Evolutionary conservation across 192 early-diverging fungal genomes (phyloP).

Genomic region (Backusella macrospora): DNA sequence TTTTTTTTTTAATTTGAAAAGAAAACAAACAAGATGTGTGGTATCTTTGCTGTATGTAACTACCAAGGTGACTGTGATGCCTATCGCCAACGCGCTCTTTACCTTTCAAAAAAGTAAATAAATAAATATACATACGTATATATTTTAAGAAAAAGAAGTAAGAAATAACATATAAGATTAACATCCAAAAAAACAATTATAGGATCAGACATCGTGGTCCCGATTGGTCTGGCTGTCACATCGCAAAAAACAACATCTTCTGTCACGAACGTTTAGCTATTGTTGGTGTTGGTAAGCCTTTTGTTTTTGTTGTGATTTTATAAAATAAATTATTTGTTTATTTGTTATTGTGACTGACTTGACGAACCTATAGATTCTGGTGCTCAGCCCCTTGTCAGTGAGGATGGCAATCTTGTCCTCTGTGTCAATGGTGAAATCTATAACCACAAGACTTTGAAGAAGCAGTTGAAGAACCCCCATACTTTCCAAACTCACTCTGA

Average conservation of each 20-base stretch:
- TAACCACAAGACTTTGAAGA: conserved; percentile 89
- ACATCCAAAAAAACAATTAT: background rate
- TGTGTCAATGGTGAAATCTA: conserved; percentile 99
- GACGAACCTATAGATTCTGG: conserved; percentile 69
- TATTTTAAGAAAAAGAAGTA: background rate
- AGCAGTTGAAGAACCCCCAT: conserved; percentile 68
- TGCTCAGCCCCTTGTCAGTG: conserved; percentile 95
- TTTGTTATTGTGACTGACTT: background rate
- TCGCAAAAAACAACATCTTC: conserved; percentile 83
- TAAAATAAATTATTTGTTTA: background rate
- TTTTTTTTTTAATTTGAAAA: background rate
- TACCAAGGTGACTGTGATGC: conserved; percentile 74
- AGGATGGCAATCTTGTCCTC: conserved; percentile 85
- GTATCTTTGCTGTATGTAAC: conserved; percentile 95
- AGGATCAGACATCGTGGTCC: conserved; percentile 97
- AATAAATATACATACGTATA: background rate
- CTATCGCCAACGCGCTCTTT: conserved; percentile 83
- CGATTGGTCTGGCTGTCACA: conserved; percentile 94
- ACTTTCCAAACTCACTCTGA: conserved; percentile 96
- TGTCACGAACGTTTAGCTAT: conserved; percentile 98
- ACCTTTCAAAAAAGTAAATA: conserved; percentile 82
- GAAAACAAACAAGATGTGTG: conserved; percentile 81
- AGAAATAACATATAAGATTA: background rate
- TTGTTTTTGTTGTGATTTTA: background rate
- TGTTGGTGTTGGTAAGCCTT: conserved; percentile 90